These are phyloP conservation scores for Musa schizocarpa DNA, from an alignment of 176 grass and related monocot genomes.

Conservation along the genomic window DNA sequence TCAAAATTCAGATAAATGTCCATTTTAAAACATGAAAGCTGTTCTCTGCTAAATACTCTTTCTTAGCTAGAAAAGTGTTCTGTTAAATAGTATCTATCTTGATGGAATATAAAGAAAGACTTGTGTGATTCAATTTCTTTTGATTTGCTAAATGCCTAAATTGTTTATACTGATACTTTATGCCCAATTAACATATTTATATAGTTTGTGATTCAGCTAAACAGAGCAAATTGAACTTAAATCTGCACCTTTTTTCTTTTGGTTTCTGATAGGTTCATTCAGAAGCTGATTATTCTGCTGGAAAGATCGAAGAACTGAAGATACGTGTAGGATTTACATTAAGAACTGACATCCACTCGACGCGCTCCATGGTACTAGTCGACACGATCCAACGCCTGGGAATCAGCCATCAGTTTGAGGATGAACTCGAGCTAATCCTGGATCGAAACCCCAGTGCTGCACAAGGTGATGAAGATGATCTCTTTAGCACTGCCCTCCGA, in stretches of 20 bases:
- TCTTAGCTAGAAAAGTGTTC: too few species aligned
- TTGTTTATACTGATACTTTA: too few species aligned
- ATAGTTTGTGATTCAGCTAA: too few species aligned
- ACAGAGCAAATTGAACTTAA: too few species aligned
- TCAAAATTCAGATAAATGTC: too few species aligned
- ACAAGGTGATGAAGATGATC: not conserved
- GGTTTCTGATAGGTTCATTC: not conserved
- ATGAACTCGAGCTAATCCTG: not conserved
- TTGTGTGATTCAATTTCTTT: too few species aligned
- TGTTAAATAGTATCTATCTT: too few species aligned
- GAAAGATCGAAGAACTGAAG: slow-evolving; percentile 2
- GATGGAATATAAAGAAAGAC: too few species aligned
- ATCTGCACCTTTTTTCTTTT: not conserved
- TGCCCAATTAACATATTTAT: too few species aligned
- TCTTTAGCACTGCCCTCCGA: not conserved
- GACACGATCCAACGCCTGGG: not conserved
- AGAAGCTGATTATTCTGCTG: not conserved
- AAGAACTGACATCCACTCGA: not conserved
- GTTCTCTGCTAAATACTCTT: too few species aligned
- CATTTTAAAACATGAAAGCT: too few species aligned
- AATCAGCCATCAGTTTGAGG: not conserved
- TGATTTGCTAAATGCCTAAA: too few species aligned
- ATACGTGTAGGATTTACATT: not conserved
- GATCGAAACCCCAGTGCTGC: not conserved
- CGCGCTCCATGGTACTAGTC: not conserved